Base-by-base conservation (phyloP, 1,284 basidiomycete genomes). In the Kwoniella shivajii region DNA sequence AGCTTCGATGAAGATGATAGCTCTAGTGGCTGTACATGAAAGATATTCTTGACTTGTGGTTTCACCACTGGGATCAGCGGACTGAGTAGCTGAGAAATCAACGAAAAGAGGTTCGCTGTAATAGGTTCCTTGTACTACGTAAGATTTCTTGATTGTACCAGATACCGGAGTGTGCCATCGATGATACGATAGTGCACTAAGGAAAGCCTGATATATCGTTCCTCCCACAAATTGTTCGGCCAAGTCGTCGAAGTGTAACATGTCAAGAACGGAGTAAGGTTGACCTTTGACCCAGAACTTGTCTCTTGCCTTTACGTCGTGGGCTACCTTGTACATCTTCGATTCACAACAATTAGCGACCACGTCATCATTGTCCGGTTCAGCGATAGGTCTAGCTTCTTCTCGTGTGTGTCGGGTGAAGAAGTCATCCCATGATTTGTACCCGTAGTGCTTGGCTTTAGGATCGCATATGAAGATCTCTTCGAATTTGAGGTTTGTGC, bases 141-240 rank as follows among this genome's bases (percentile, higher is more conserved):
- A 77, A 1, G 78, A 74, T 52, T 80, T 81, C 26, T 75, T 72
- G 51, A 85, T 74, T 0, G 56, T 78, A 1, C 84, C 84, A 9
- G 75, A 73, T 6, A 86, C 77, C 7, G 84, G 84, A 27, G 77
- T 73, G 64, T 82, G 80, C 84, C 83, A 85, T 38, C 83, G 82
- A 59, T 85, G 84, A 63, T 84, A 85, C 14, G 78, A 77, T 4
- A 74, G 56, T 0, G 82, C 75, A 27, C 72, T 74, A 49, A 85
- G 79, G 75, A 82, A 84, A 0, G 80, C 82, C 61, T 85, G 85
- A 63, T 80, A 84, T 47, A 85, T 72, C 0, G 83, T 82, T 1
- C 83, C 83, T 1, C 81, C 82, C 6, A 77, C 69, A 55, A 84
- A 84, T 20, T 74, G 39, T 7, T 67, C 26, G 0, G 75, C 74